These are phyloP conservation scores for Sclerotinia borealis DNA, from an alignment of 2,329 filamentous ascomycete species.

Conservation along the genomic window DNA sequence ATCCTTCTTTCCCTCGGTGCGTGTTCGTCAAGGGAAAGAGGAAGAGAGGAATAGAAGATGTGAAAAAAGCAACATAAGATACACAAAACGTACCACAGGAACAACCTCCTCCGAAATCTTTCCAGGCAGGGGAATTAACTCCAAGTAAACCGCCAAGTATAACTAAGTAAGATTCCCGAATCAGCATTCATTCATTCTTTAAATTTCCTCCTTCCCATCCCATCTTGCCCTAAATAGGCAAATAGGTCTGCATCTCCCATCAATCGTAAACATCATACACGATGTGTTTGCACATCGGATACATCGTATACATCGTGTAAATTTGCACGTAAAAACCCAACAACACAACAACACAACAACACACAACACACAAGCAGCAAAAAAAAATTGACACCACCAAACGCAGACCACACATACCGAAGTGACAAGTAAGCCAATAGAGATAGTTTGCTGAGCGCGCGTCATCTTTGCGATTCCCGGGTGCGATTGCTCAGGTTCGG, in stretches of 20 bases:
- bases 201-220: background rate
- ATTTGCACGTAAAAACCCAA: constrained; percentile 2
- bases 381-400: background rate
- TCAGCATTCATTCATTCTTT: constrained; percentile 3
- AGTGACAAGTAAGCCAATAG: constrained; percentile 76
- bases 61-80: background rate
- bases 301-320: constrained; percentile 9
- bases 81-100: constrained; percentile 67
- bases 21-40: background rate
- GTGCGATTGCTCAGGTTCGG: constrained; percentile 9
- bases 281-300: constrained; percentile 11
- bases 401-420: constrained; percentile 53
- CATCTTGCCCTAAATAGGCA: background rate
- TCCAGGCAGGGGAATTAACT: constrained; percentile 72
- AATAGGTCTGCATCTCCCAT: too few species aligned
- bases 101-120: constrained; percentile 79
- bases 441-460: constrained; percentile 87
- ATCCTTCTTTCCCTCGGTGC: constrained; percentile 3
- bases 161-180: constrained; percentile 49
- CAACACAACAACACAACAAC: too few species aligned
- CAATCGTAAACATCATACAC: constrained; percentile 9
- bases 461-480: constrained; percentile 65
- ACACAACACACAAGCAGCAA: constrained; percentile 10
- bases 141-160: constrained; percentile 80
- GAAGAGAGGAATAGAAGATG: background rate